Conservation (phyloP, 495 filamentous ascomycete genomes). For the Chlorociboria aeruginascens region DNA sequence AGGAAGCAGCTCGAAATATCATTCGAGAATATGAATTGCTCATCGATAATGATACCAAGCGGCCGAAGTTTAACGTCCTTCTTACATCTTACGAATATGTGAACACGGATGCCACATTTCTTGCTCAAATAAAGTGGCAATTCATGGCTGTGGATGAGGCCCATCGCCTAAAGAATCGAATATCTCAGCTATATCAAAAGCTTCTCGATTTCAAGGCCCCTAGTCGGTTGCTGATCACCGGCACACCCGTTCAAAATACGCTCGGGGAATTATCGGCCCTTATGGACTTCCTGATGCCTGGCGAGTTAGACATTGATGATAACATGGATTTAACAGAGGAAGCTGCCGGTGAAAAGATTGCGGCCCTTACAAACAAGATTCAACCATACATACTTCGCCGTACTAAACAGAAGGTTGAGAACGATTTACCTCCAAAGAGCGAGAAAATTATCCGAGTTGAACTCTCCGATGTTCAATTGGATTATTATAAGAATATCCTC, state of each 20-base stretch:
- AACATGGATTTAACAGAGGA: constrained; percentile 71
- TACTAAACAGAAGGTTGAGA: constrained; percentile 94
- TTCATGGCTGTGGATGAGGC: constrained; percentile 94
- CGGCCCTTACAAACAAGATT: constrained; percentile 34
- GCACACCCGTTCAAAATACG: constrained; percentile 96
- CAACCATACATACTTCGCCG: constrained; percentile 90
- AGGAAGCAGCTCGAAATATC: constrained; percentile 63
- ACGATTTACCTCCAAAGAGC: constrained; percentile 87
- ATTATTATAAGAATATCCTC: constrained; percentile 98
- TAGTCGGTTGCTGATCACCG: constrained; percentile 84
- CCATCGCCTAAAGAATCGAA: constrained; percentile 91
- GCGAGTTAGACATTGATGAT: constrained; percentile 72
- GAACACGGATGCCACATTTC: constrained; percentile 60
- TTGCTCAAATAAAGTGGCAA: constrained; percentile 83
- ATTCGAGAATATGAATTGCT: constrained; percentile 84
- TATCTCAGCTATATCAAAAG: constrained; percentile 80
- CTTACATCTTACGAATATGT: constrained; percentile 96
- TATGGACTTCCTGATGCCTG: constrained; percentile 92
- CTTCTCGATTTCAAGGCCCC: constrained; percentile 76
- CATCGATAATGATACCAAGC: constrained; percentile 66
- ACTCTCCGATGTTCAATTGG: constrained; percentile 86
- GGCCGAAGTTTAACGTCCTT: constrained; percentile 87
- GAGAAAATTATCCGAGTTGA: constrained; percentile 98
- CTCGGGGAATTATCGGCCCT: constrained; percentile 82
- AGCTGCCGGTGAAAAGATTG: constrained; percentile 52